phyloP scores from a whole-genome alignment of 805 yeast species.

The Cyberlindnera mycetangii region DNA sequence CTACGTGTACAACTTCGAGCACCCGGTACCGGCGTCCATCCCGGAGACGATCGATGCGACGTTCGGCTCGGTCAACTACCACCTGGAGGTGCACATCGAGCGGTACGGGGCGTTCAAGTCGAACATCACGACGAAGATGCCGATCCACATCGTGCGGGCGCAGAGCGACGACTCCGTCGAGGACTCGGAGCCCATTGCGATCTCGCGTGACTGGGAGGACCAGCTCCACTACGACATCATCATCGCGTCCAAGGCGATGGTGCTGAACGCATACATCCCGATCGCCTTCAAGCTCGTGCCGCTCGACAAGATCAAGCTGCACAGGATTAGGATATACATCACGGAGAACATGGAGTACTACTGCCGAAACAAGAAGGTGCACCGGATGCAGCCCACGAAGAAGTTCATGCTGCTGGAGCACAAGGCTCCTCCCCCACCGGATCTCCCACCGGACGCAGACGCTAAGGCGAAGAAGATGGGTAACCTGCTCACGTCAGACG shows the following conservation, averaged over 20 bases:
- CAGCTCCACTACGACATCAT: conserved; percentile 86
- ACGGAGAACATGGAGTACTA: conserved; percentile 91
- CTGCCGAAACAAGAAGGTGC: conserved; percentile 82
- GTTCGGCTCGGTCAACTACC: conserved; percentile 77
- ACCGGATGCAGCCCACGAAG: conserved; percentile 85
- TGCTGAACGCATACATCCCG: conserved; percentile 81
- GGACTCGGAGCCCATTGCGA: conserved; percentile 90
- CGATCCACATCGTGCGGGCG: conserved; percentile 67
- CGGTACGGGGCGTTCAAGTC: conserved; percentile 86
- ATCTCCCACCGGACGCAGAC: conserved; percentile 31
- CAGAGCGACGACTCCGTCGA: conserved; percentile 79
- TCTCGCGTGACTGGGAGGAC: conserved; percentile 91
- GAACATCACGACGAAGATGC: conserved; percentile 60
- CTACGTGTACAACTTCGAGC: conserved; percentile 88
- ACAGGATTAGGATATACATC: conserved; percentile 78
- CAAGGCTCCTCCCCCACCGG: conserved; percentile 50
- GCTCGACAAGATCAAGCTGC: conserved; percentile 78
- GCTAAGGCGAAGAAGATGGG: conserved; percentile 41
- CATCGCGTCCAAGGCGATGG: conserved; percentile 84
- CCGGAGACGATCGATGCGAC: conserved; percentile 81
- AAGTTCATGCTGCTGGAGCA: conserved; percentile 81
- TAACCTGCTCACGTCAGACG: conserved; percentile 34
- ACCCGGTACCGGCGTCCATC: conserved; percentile 72
- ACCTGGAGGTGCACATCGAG: conserved; percentile 64
- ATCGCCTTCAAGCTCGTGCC: conserved; percentile 83